Base-by-base conservation (phyloP, 192 early-diverging fungal species). In the Coemansia sp. region DNA sequence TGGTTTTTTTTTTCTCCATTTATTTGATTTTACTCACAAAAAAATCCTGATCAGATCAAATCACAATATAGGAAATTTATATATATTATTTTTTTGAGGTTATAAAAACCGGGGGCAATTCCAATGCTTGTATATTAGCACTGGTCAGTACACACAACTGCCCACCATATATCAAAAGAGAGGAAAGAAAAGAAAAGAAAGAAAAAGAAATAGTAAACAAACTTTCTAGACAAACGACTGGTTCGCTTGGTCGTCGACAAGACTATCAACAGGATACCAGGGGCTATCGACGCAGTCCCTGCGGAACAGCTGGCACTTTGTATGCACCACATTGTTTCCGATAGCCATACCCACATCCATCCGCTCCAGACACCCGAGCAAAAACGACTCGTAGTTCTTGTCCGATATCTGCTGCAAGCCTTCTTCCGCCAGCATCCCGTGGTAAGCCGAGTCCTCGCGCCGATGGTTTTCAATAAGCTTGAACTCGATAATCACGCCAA, bases 271-370 rank as follows among this genome's bases (percentile, higher is more conserved):
- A 35, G 61, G 61, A 32, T 45, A 45, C 76, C 76, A 79, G n/a
- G 71, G 63, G 0, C 41, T 53, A 8, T 73, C 68, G 5, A 33
- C 68, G 2, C 45, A 53, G 20, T 71, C n/a, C 68, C 69, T 66
- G 18, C 41, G 59, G 41, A 65, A 71, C 34, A 74, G 65, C 41
- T 56, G 62, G n/a, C 63, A 45, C 28, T 36, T 36, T 4, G 66
- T 56, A 17, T 66, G 41, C 8, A 71, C 66, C 0, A 67, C 72
- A 34, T 61, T 79, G 61, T 74, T 74, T 15, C 77, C 72, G 32
- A 79, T 72, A 33, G 77, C 77, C 58, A 79, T 70, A 6, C 77
- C 72, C 12, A 74, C 61, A 61, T 79, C 77, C 62, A 79, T 64
- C 51, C 77, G 77, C 66, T 71, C 72, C 1, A 71, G 60, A 33